These are phyloP conservation scores for Rhipidocladum racemiflorum DNA, from an alignment of 176 grass and related monocot genomes.

Conservation along the genomic window DNA sequence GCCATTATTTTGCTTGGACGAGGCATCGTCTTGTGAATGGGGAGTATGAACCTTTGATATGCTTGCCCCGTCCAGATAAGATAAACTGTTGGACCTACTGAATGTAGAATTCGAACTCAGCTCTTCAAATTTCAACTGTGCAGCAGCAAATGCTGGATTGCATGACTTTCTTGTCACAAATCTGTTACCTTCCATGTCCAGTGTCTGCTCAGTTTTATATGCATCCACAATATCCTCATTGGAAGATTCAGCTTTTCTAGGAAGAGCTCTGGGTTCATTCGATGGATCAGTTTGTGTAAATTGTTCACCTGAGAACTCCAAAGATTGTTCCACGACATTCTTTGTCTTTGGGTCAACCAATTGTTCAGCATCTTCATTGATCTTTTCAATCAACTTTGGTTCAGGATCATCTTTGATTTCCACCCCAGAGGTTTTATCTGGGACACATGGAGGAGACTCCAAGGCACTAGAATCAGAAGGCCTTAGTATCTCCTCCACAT, in stretches of 20 bases:
- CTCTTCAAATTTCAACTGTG: conserved; percentile 89
- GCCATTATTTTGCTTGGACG: conserved; percentile 43
- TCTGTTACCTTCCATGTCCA: conserved; percentile 51
- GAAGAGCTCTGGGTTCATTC: conserved; percentile 27
- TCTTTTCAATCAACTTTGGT: conserved; percentile 44
- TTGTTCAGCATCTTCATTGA: conserved; percentile 1
- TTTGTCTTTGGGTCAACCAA: conserved; percentile 20
- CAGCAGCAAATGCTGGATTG: conserved; percentile 89
- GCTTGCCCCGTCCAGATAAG: conserved; percentile 41
- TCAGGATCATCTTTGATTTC: conserved; percentile 34
- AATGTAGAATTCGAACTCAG: conserved; percentile 53
- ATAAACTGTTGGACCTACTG: conserved; percentile 44
- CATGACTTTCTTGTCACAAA: conserved; percentile 42
- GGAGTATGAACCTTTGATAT: conserved; percentile 42
- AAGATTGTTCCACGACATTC: conserved; percentile 29
- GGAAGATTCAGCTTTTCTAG: conserved; percentile 41
- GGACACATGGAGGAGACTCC: conserved; percentile 23
- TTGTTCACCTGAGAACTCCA: conserved; percentile 32
- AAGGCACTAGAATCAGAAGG: conserved; percentile 29
- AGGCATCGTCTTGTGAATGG: conserved; percentile 27
- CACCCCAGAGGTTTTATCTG: conserved; percentile 25
- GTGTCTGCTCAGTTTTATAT: conserved; percentile 43
- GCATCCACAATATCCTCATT: conserved; percentile 17
- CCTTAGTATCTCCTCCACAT: conserved; percentile 20
- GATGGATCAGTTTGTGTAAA: conserved; percentile 28